Base-by-base conservation (phyloP, 1,284 basidiomycete species). In the Ceratobasidium sp. region DNA sequence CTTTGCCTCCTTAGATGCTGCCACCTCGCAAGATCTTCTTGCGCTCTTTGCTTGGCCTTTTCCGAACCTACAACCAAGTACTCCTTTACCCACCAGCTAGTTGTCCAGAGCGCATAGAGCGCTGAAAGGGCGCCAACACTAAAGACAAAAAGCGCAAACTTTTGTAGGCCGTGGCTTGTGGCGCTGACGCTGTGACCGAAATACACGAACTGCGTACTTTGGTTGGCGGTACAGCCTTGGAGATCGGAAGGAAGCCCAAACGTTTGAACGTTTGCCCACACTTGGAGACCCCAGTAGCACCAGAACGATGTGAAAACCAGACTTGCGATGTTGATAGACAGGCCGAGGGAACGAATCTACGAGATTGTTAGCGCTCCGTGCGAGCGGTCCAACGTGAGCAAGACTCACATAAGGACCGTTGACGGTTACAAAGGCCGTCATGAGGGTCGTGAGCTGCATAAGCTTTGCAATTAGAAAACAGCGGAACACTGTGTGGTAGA, bases 261-360 rank as follows among this genome's bases (percentile, higher is more conserved):
- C 10, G 18, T 56, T 15, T n/a, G n/a, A 12, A 61, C 60, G 33
- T 66, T 63, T 28, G 26, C 15, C 72, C 72, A 76, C 15, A 76
- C 51, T 55, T 76, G 72, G 15, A 76, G 61, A 15, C 72, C 72
- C 72, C 72, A 76, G 61, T 76, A 76, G 33, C 44, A 51, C 72
- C 72, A 76, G 26, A 76, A 76, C 15, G 49, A 39, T 10, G 61
- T 64, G 61, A 66, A 76, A 3, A 76, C 9, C 33, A 76, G 28
- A 13, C 61, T 63, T 4, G 72, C 23, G 15, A 76, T 4, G 39
- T 76, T 76, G 20, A 76, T 39, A 23, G 72, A 64, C 12, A 76
- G 51, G 15, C 72, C 72, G 18, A 76, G 63, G 13, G 49, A n/a
- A 28, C 49, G 61, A 56, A 64, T 76, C 72, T 76, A 33, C 56